phyloP scores from a whole-genome alignment of 2,329 filamentous ascomycete genomes.

The Didymella exigua region DNA sequence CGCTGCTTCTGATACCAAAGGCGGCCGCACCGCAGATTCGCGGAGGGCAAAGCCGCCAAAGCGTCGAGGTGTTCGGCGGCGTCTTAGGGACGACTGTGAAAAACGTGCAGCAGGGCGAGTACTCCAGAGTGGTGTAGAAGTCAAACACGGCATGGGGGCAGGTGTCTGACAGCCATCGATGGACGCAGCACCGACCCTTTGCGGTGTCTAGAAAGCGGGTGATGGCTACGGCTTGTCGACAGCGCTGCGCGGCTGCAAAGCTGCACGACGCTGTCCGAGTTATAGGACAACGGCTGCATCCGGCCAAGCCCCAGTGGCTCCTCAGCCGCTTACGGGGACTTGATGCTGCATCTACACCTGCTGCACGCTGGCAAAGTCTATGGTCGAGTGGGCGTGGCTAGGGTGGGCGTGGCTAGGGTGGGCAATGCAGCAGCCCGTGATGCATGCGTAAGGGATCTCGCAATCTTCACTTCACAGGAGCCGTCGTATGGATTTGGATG shows the following conservation, averaged over 20 bases:
- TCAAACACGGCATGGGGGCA: slow-evolving; percentile 38
- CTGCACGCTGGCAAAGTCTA: slow-evolving; percentile 8
- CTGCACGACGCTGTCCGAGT: slow-evolving; percentile 29
- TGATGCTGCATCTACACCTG: slow-evolving; percentile 2
- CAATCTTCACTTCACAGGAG: background rate
- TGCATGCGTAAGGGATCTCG: slow-evolving; percentile 27
- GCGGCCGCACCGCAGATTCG: slow-evolving; percentile 35
- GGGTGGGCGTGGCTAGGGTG: slow-evolving; percentile 9
- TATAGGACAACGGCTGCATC: slow-evolving; percentile 11
- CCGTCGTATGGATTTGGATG: background rate
- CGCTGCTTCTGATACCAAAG: slow-evolving; percentile 30
- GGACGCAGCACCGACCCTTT: slow-evolving; percentile 23
- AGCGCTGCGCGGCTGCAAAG: too few relatives aligned
- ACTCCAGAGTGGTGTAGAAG: slow-evolving; percentile 16
- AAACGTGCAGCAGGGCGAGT: slow-evolving; percentile 12
- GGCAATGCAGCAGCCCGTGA: slow-evolving; percentile 28
- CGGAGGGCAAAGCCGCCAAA: slow-evolving; percentile 15
- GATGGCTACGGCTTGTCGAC: background rate
- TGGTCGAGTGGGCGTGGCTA: slow-evolving; percentile 11
- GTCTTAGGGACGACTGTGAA: slow-evolving; percentile 21
- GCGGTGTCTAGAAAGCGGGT: slow-evolving; percentile 20
- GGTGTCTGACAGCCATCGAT: slow-evolving; percentile 29
- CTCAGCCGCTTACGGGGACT: slow-evolving; percentile 29
- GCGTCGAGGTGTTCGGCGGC: slow-evolving; percentile 13
- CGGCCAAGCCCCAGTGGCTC: slow-evolving; percentile 19